Base-by-base conservation (phyloP, 2,329 filamentous ascomycete genomes). In the Colletotrichum costaricense region DNA sequence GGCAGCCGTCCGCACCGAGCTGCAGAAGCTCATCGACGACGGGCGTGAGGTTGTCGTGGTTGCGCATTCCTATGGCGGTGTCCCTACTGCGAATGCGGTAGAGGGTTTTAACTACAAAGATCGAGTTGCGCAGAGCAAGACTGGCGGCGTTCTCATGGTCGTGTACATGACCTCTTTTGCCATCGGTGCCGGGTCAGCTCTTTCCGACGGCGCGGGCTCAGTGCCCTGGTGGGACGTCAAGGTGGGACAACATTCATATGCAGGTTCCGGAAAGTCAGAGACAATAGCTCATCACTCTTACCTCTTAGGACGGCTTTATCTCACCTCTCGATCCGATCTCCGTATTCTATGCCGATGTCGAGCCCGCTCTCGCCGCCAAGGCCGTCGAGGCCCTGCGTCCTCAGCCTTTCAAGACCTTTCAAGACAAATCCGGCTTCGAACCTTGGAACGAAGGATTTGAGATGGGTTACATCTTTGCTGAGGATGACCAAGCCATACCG, bases 21-120 rank as follows among this genome's bases (percentile, higher is more conserved):
- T 84, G 42, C 58, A 76, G 12, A 57, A 66, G 6, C 78, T 85
- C 12, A 74, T 78, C 9, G 79, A 81, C 22, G 67, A 77, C 3
- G 81, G 82, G 8, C 82, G 83, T 56, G 79, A 86, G 22, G 81
- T 87, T 7, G 75, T 87, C 0, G 80, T 87, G 2, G 75, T 84
- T 2, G 78, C 81, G 6, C 85, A 88, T 73, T 86, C 83, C 1
- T 86, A 85, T 76, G 81, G 82, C 14, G 85, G 85, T 12, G 76
- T 84, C 0, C 78, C 85, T 1, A 81, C 80, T 3, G 78, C 80
- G 28, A 82, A 82, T 54, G 85, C 82, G 0, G 76, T 86, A 4
- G 74, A 78, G 12, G 82, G 81, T 0, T 76, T 83, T 1, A 79
- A 80, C 3, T 79, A 83, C 60, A 79, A 78, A 33, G 76, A 82